These are phyloP conservation scores for Entomophthora muscae DNA, from an alignment of 371 early-diverging fungal genomes.

Conservation along the genomic window DNA sequence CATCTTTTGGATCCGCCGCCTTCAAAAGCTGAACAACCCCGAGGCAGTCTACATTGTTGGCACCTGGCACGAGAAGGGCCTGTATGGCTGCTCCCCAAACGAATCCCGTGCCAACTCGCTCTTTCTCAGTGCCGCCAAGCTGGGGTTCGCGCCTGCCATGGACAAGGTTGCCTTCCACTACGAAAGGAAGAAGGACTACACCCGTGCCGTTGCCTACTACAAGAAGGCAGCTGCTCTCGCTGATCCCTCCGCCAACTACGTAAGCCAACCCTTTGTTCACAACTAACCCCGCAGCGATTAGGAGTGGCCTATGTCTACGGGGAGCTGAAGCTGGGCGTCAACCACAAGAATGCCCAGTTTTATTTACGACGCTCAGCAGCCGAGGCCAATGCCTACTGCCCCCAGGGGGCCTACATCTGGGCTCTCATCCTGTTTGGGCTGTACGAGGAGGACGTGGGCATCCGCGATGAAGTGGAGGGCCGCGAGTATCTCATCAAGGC, in stretches of 20 bases:
- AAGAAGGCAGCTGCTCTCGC: slow-evolving; percentile 51
- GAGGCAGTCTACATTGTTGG: slow-evolving; percentile 53
- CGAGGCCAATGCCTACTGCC: slow-evolving; percentile 38
- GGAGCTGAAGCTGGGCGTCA: slow-evolving; percentile 29
- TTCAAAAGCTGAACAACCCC: slow-evolving; percentile 40
- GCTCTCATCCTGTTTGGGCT: slow-evolving; percentile 29
- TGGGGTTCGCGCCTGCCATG: slow-evolving; percentile 19
- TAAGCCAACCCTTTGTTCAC: slow-evolving; percentile 16
- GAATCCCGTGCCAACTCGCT: slow-evolving; percentile 23
- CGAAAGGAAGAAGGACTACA: slow-evolving; percentile 37
- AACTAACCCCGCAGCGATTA: slow-evolving; percentile 20
- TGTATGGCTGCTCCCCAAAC: slow-evolving; percentile 31
- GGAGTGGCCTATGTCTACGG: slow-evolving; percentile 38
- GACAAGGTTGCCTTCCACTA: slow-evolving; percentile 23
- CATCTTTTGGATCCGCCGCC: slow-evolving; percentile 43
- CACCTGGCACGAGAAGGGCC: slow-evolving; percentile 42
- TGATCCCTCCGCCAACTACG: slow-evolving; percentile 45
- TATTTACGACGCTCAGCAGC: slow-evolving; percentile 49
- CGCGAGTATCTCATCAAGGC: slow-evolving; percentile 25
- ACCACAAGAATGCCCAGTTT: slow-evolving; percentile 44
- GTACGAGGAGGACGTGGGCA: slow-evolving; percentile 18
- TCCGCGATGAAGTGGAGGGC: slow-evolving; percentile 20
- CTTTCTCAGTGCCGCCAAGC: slow-evolving; percentile 20
- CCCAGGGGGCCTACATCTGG: slow-evolving; percentile 48
- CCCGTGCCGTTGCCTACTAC: slow-evolving; percentile 51